Conservation (phyloP, 2,329 filamentous ascomycete genomes). For the Paradendryphiella salina region DNA sequence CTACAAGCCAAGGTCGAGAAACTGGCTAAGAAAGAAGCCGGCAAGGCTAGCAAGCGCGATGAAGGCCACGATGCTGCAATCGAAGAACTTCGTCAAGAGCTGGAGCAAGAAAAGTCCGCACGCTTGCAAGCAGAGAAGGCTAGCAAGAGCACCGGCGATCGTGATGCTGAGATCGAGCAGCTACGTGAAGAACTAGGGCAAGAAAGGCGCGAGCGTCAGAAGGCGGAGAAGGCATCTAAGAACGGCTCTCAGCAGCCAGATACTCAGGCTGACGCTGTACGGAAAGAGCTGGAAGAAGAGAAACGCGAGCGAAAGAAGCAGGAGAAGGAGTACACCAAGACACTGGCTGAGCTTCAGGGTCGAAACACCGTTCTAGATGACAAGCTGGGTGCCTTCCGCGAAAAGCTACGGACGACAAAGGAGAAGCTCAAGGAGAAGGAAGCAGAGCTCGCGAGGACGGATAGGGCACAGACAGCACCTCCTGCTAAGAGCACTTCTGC, state of each 20-base stretch:
- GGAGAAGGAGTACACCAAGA: constrained; percentile 59
- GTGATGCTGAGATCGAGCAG: constrained; percentile 33
- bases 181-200: constrained; percentile 47
- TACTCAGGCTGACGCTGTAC: constrained; percentile 53
- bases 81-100: constrained; percentile 37
- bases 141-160: constrained; percentile 38
- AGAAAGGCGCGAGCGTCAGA: constrained; percentile 44
- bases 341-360: constrained; percentile 63
- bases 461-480: constrained; percentile 49
- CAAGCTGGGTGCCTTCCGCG: constrained; percentile 69
- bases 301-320: constrained; percentile 56
- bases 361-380: constrained; percentile 69
- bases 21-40: constrained; percentile 36
- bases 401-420: constrained; percentile 70
- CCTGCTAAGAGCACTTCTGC: constrained; percentile 36
- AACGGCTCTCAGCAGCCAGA: constrained; percentile 49
- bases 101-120: constrained; percentile 51
- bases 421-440: constrained; percentile 72
- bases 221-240: constrained; percentile 40
- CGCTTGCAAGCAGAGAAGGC: constrained; percentile 38
- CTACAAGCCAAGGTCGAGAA: constrained; percentile 43
- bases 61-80: constrained; percentile 37
- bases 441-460: constrained; percentile 51
- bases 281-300: constrained; percentile 56
- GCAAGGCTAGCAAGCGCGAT: constrained; percentile 44